Evolutionary conservation across 805 yeast genomes (phyloP), one percentile per base, ranked within the genome.

Genomic region (Tetrapisispora phaffii): DNA sequence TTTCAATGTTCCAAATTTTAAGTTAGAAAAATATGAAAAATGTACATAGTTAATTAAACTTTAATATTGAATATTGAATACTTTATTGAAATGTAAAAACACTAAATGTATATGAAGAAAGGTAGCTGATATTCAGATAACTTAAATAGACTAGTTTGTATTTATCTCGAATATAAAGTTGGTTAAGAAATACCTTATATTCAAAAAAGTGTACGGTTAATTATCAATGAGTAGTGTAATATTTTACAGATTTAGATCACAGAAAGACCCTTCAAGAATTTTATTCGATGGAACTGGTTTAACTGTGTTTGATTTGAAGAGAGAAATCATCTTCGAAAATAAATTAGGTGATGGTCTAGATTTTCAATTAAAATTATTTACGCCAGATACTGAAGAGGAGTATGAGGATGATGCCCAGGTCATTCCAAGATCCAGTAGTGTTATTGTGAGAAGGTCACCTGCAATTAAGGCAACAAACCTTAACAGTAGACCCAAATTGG

Each of bases 201-300:
- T n/a, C n/a, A n/a, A n/a, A n/a, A n/a, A n/a, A n/a, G n/a, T n/a
- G n/a, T 6, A 5, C 13, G 13, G 13, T 28, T 28, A n/a, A 28
- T 12, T 28, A n/a, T n/a, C 31, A 9, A 86, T 87, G 95, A 83
- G 95, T 8, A 85, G 95, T 13, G 82, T 85, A 2, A 85, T 90
- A 10, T 93, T 87, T 62, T 90, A 90, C 61, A 74, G 79, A 59
- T 90, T 93, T 65, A 69, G 79, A 48, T 90, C 95, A 15, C 96
- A 89, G 62, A 82, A 80, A 57, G 80, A 76, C 35, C 81, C 85
- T 24, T 79, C 85, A 1, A 75, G 94, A 36, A 77, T 93, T 23
- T 74, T 81, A 39, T 93, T 93, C 59, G 98, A 93, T 62, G 99
- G 98, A 19, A 90, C 98, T 0, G 97, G 97, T 24, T 79, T 93